A percentile compares a stretch with the other conserved stretches of the same genome.
phyloP scores from a whole-genome alignment of 75 land plant species.

The Larix kaempferi region DNA sequence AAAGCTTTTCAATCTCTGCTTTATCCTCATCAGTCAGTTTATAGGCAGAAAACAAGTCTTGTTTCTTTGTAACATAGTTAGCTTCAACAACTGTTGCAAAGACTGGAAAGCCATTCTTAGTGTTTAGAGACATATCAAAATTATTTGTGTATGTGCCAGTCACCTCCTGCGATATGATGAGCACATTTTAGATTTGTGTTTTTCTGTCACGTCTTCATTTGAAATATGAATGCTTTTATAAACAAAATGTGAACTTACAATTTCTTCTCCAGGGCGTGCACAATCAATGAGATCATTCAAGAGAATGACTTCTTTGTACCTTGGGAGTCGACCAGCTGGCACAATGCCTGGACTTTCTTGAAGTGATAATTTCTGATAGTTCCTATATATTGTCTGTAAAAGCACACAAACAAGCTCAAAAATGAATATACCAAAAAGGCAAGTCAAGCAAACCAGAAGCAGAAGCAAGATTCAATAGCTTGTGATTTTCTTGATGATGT shows the following conservation, averaged over 20 bases:
- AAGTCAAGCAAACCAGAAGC: neutral
- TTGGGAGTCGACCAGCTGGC: constrained; percentile 95
- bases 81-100: constrained; percentile 99
- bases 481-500: neutral
- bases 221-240: neutral
- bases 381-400: constrained; percentile 93
- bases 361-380: constrained; percentile 93
- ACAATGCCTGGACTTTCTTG: constrained; percentile 99
- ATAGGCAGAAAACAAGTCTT: constrained; percentile 94
- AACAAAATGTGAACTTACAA: constrained; percentile 45
- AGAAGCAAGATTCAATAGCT: neutral
- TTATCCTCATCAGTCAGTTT: constrained; percentile 98
- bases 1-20: constrained; percentile 86
- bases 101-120: constrained; percentile 99
- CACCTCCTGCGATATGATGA: constrained; percentile 69
- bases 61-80: constrained; percentile 89
- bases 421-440: neutral
- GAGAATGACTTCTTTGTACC: constrained; percentile 96
- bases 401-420: neutral
- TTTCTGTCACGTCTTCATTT: neutral
- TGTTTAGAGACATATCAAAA: constrained; percentile 91
- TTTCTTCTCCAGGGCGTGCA: constrained; percentile 99
- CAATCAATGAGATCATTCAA: constrained; percentile 95
- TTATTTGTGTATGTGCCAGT: constrained; percentile 97
- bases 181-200: neutral